Percentiles rank a stretch among this genome's conserved stretches.
phyloP scores from a whole-genome alignment of 1,284 basidiomycete species.

The Pseudozyma hubeiensis region DNA sequence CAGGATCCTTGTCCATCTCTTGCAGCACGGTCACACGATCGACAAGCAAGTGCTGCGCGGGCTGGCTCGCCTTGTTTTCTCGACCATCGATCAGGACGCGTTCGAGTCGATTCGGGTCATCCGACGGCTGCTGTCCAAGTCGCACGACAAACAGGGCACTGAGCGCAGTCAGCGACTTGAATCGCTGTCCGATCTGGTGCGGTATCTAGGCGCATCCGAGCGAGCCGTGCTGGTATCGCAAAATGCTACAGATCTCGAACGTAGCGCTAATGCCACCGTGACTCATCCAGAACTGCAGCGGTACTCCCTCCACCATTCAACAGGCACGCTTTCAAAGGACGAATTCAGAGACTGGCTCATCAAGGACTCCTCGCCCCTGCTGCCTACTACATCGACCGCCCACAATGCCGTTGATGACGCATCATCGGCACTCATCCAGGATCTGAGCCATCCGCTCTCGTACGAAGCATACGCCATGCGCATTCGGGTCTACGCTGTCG shows the following conservation, averaged over 20 bases:
- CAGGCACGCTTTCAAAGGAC: conserved; percentile 13
- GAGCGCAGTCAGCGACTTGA: conserved; percentile 15
- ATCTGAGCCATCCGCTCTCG: conserved; percentile 27
- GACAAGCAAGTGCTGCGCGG: conserved; percentile 27
- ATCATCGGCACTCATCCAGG: conserved; percentile 6
- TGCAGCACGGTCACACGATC: conserved; percentile 15
- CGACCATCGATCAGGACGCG: conserved; percentile 40
- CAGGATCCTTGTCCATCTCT: conserved; percentile 29
- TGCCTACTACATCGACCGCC: not conserved
- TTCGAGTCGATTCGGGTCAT: conserved; percentile 24
- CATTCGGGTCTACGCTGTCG: conserved; percentile 48
- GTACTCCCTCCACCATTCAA: not conserved
- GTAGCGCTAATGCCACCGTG: not conserved
- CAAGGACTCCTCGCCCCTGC: conserved; percentile 22
- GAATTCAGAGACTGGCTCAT: conserved; percentile 39
- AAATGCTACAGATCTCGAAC: conserved; percentile 10
- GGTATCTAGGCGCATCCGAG: conserved; percentile 21
- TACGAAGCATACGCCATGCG: conserved; percentile 44
- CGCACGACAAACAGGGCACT: not conserved
- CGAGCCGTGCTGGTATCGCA: conserved; percentile 18
- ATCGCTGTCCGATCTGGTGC: conserved; percentile 16
- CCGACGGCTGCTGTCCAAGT: conserved; percentile 5
- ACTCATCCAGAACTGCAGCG: not conserved
- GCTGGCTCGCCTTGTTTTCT: conserved; percentile 27
- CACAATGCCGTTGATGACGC: not conserved